Conservation (phyloP, 140 eudicot genomes). For the Anethum foeniculum region DNA sequence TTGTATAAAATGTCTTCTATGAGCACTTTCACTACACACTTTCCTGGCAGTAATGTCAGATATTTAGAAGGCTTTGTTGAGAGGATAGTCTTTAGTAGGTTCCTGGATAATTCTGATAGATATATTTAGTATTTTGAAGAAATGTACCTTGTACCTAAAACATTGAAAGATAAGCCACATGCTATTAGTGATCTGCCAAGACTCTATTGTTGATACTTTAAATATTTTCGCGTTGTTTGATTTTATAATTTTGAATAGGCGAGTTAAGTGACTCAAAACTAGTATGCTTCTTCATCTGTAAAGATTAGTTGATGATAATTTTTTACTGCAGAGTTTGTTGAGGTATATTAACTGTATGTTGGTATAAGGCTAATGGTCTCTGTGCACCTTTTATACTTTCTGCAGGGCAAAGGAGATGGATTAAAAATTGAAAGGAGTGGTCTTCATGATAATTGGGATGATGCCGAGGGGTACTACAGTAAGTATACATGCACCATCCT, state of each 20-base stretch:
- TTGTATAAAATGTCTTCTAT: neutral
- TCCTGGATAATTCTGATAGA: neutral
- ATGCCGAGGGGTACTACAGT: conserved; percentile 93
- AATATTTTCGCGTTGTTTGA: neutral
- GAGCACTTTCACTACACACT: neutral
- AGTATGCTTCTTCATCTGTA: neutral
- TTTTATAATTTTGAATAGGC: neutral
- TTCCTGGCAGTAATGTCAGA: neutral
- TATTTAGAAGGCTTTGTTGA: neutral
- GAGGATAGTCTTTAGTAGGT: neutral
- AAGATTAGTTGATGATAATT: neutral
- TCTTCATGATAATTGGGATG: conserved; percentile 95
- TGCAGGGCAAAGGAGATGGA: conserved; percentile 25
- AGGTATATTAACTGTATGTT: neutral
- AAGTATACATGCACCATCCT: neutral
- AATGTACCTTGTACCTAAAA: neutral
- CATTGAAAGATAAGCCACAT: neutral
- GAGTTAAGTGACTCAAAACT: neutral
- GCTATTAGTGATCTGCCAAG: neutral
- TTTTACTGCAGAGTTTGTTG: neutral
- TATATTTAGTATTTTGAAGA: neutral
- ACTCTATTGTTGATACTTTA: neutral
- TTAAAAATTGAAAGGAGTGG: conserved; percentile 67
- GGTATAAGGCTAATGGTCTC: neutral
- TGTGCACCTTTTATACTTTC: neutral